These are phyloP conservation scores for Cichorium intybus DNA, from an alignment of 140 eudicot genomes.

Conservation along the genomic window DNA sequence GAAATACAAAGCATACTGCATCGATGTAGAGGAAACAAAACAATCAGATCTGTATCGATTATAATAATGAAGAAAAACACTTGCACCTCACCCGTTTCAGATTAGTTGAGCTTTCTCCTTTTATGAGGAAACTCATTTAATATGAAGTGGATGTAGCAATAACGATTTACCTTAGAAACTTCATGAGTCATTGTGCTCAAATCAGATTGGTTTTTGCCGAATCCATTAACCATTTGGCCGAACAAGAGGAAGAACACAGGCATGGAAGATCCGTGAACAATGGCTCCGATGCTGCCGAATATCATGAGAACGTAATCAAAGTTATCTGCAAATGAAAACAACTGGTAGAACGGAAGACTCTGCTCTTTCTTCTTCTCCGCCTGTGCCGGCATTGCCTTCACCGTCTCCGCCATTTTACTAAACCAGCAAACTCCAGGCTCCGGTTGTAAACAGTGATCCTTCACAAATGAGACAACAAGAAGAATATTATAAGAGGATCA, in stretches of 20 bases:
- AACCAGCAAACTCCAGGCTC: neutral
- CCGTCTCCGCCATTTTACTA: constrained; percentile 53
- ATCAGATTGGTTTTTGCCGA: constrained; percentile 89
- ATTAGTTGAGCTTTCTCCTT: neutral
- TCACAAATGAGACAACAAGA: constrained; percentile 3
- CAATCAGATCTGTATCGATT: constrained; percentile 51
- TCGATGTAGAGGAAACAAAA: neutral
- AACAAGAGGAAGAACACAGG: constrained; percentile 69
- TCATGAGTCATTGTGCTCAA: constrained; percentile 77
- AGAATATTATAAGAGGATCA: neutral
- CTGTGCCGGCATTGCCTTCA: constrained; percentile 59
- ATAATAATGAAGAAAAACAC: neutral
- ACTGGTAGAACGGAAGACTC: constrained; percentile 73
- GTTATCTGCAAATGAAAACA: constrained; percentile 85
- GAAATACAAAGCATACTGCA: constrained; percentile 98
- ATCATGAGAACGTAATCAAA: constrained; percentile 55
- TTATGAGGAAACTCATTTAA: neutral
- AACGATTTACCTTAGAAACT: constrained; percentile 69
- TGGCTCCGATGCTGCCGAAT: constrained; percentile 56
- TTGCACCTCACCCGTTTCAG: neutral
- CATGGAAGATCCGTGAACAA: constrained; percentile 70
- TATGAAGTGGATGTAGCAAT: neutral
- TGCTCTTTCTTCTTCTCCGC: constrained; percentile 95
- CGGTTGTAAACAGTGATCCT: constrained; percentile 1
- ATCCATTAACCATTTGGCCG: constrained; percentile 95